phyloP scores from a whole-genome alignment of 1,139 yeast species.

The Lodderomyces beijingensis region DNA sequence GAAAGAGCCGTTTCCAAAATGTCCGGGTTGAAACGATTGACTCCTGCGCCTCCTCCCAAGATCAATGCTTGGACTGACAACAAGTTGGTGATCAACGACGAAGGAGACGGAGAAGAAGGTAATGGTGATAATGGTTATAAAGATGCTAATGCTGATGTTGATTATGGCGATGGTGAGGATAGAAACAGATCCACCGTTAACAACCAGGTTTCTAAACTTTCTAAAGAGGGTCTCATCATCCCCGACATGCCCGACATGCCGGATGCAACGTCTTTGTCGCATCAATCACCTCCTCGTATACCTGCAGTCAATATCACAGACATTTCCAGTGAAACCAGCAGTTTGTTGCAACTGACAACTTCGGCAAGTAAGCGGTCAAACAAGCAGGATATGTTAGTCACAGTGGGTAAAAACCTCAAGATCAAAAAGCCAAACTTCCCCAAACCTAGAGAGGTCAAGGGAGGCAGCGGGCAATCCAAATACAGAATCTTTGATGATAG shows the following conservation, averaged over 20 bases:
- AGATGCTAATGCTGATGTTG: no score
- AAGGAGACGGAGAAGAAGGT: background rate
- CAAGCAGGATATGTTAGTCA: conserved; percentile 8
- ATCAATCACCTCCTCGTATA: no score
- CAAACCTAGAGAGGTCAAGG: conserved; percentile 8
- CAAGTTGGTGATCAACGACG: conserved; percentile 6
- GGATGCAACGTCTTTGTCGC: no score
- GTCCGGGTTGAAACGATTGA: conserved; percentile 12
- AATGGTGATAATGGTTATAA: background rate
- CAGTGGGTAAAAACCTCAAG: conserved; percentile 13
- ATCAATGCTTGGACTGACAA: conserved; percentile 17
- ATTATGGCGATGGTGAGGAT: no score
- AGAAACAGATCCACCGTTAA: no score
- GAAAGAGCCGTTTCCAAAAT: no score
- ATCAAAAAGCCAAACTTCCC: conserved; percentile 14
- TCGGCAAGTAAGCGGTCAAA: conserved; percentile 1
- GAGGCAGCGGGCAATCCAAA: conserved; percentile 8
- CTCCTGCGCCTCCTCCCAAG: conserved; percentile 18
- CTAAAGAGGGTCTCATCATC: no score
- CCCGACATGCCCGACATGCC: no score
- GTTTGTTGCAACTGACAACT: no score
- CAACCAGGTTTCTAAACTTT: no score
- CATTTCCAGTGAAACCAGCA: no score
- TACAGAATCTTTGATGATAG: conserved; percentile 4
- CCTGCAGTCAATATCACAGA: no score